Conservation (phyloP, 225 moss, liverwort and hornwort species). For the Pleurozium schreberi region DNA sequence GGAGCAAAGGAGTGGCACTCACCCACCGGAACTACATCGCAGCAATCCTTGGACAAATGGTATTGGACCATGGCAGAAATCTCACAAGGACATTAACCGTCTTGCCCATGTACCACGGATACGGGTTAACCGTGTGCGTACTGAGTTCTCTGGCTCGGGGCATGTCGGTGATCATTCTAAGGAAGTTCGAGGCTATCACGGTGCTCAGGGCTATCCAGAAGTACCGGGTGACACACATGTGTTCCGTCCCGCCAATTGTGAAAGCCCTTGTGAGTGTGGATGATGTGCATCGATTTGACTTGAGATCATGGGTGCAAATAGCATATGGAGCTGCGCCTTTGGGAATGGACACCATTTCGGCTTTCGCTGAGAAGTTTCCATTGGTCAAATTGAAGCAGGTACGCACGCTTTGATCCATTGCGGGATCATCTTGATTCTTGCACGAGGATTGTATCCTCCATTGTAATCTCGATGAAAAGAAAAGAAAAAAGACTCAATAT, state of each 20-base stretch:
- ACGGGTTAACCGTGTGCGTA: neutral
- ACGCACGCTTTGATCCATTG: no score
- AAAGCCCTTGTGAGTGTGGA: conserved; percentile 1
- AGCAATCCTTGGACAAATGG: neutral
- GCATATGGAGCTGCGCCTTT: conserved; percentile 16
- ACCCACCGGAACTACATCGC: neutral
- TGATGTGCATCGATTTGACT: conserved; percentile 4
- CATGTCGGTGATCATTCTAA: neutral
- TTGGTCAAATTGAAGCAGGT: conserved; percentile 23
- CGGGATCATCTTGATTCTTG: neutral
- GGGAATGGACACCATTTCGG: neutral
- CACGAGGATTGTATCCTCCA: neutral
- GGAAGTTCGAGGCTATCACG: neutral
- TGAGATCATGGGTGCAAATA: conserved; percentile 18
- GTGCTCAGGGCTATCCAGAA: neutral
- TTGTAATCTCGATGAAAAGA: neutral
- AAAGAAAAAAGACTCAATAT: neutral
- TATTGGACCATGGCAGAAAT: neutral
- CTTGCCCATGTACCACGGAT: conserved; percentile 9
- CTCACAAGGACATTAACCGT: neutral
- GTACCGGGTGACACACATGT: neutral
- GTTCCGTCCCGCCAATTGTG: conserved; percentile 27
- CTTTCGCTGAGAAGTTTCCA: conserved; percentile 11
- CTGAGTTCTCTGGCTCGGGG: neutral
- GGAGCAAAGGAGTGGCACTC: conserved; percentile 11